Evolutionary conservation across 176 grass and related monocot genomes (phyloP).

Genomic region (Juncus inflexus): DNA sequence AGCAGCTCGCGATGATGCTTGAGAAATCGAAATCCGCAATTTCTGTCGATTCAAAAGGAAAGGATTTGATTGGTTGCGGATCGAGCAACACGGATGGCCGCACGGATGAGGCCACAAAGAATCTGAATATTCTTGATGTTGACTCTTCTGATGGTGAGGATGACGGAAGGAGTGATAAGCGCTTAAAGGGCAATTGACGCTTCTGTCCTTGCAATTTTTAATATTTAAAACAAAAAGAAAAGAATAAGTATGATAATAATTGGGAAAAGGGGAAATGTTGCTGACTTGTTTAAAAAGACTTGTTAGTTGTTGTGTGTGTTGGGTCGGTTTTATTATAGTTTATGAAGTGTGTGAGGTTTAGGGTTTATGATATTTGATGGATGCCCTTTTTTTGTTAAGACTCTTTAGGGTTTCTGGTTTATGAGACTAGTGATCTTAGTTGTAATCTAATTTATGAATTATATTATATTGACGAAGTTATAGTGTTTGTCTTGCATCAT

Average conservation of each 20-base stretch:
- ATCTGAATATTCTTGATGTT: slow-evolving; percentile 26
- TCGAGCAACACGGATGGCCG: slow-evolving; percentile 18
- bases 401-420: neutral
- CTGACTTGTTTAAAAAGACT: slow-evolving; percentile 19
- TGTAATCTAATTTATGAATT: slow-evolving; percentile 17
- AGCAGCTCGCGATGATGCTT: slow-evolving; percentile 77
- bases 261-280: neutral
- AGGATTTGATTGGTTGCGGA: slow-evolving; percentile 1
- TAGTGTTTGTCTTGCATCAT: neutral
- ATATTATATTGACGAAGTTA: neutral
- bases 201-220: neutral
- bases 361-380: slow-evolving; percentile 19
- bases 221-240: slow-evolving; percentile 17
- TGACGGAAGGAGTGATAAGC: slow-evolving; percentile 8
- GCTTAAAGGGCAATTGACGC: neutral
- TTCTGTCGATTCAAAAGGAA: slow-evolving; percentile 6
- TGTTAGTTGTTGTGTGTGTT: neutral
- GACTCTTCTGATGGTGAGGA: slow-evolving; percentile 19
- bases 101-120: slow-evolving; percentile 21
- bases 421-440: neutral
- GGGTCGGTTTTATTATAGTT: neutral
- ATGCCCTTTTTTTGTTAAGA: slow-evolving; percentile 18
- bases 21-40: slow-evolving; percentile 65
- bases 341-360: slow-evolving; percentile 3
- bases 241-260: no score